These are phyloP conservation scores for Arbutus unedo DNA, from an alignment of 148 eudicot species.

Conservation along the genomic window DNA sequence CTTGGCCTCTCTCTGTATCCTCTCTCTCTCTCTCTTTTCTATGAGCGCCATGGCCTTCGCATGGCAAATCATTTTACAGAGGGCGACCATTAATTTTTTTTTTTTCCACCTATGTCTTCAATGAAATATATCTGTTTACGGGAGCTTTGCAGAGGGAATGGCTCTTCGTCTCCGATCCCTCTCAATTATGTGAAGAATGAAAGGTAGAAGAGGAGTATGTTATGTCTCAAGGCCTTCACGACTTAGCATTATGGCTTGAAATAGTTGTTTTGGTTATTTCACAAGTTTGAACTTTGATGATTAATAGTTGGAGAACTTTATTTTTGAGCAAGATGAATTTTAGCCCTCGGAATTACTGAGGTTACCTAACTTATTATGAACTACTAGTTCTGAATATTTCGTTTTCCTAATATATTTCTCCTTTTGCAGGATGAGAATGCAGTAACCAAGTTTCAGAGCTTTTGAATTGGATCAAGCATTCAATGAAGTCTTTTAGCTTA, in stretches of 20 bases:
- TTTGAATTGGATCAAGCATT: constrained; percentile 11
- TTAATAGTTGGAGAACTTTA: neutral
- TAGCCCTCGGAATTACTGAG: neutral
- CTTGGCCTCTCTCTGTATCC: neutral
- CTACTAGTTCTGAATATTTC: neutral
- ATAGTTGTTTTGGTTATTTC: neutral
- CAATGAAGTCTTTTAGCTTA: constrained; percentile 1
- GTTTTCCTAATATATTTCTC: neutral
- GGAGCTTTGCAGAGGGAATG: neutral
- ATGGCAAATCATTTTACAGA: neutral
- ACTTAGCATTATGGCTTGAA: neutral
- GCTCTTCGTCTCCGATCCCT: neutral
- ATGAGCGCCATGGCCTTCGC: neutral
- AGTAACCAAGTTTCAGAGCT: constrained; percentile 14
- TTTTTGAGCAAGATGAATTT: neutral
- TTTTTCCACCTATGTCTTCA: too few relatives aligned
- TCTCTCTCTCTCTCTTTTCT: neutral
- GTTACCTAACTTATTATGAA: too few relatives aligned
- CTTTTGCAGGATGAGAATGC: constrained; percentile 25
- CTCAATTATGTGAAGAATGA: neutral
- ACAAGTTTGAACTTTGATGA: neutral
- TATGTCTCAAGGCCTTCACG: constrained; percentile 2
- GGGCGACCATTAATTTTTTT: too few relatives aligned
- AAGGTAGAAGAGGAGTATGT: neutral
- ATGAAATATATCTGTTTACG: neutral